Conservation (phyloP, 345 rosid species). For the Eucalyptus pauciflora region DNA sequence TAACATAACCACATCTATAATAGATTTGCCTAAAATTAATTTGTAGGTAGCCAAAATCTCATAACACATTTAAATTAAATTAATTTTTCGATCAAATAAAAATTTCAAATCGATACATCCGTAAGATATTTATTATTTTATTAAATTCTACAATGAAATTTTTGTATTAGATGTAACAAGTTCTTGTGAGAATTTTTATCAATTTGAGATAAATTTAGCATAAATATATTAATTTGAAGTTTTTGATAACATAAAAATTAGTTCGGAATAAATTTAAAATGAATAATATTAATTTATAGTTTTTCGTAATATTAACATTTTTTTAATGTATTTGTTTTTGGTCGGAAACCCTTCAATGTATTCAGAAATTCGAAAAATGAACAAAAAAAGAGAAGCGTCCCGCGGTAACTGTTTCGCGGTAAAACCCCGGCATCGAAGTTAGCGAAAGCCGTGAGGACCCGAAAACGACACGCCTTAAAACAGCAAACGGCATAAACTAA, state of each 20-base stretch:
- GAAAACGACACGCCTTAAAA: neutral
- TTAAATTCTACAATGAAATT: too few species aligned
- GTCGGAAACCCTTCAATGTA: neutral
- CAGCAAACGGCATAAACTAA: neutral
- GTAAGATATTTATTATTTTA: fast-evolving
- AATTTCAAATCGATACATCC: fast-evolving
- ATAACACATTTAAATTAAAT: too few species aligned
- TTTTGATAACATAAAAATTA: too few species aligned
- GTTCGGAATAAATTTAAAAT: too few species aligned
- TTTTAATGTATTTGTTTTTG: neutral
- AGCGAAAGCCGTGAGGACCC: neutral
- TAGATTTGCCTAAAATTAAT: fast-evolving
- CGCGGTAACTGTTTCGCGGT: neutral
- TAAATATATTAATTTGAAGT: fast-evolving
- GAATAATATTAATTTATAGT: fast-evolving
- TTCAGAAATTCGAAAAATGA: neutral
- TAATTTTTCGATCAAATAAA: too few species aligned
- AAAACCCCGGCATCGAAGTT: neutral
- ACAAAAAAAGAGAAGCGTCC: neutral
- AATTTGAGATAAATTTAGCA: too few species aligned
- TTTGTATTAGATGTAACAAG: too few species aligned
- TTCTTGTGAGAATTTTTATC: too few species aligned
- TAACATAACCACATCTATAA: neutral
- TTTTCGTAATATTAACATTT: neutral
- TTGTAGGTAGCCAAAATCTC: fast-evolving